Conservation (phyloP, 441 rosid genomes). For the Omphalea diandra region DNA sequence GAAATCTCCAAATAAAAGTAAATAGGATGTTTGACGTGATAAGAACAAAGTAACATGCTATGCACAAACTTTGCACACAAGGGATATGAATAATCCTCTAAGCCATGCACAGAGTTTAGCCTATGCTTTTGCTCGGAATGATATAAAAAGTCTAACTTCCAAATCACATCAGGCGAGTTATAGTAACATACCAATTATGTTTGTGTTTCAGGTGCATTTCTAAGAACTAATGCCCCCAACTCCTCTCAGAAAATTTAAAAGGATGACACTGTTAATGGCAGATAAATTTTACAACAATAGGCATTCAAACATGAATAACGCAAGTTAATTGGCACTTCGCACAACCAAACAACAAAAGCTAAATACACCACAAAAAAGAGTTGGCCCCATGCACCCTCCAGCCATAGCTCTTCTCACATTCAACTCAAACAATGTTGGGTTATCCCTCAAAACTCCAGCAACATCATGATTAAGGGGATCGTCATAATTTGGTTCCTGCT, state of each 20-base stretch:
- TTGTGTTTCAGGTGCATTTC: constrained; percentile 19
- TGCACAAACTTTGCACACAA: not conserved
- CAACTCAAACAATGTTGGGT: constrained; percentile 69
- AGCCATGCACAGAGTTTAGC: constrained; percentile 15
- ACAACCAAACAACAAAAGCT: constrained; percentile 27
- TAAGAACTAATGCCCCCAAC: constrained; percentile 27
- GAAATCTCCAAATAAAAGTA: not conserved
- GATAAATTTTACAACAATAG: constrained; percentile 31
- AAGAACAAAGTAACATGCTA: not conserved
- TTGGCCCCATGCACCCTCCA: constrained; percentile 79
- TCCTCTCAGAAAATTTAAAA: constrained; percentile 27
- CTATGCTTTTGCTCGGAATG: constrained; percentile 10
- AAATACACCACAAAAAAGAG: constrained; percentile 73
- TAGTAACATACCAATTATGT: constrained; percentile 21
- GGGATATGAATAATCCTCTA: not conserved
- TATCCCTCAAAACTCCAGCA: constrained; percentile 80
- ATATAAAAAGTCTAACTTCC: constrained; percentile 17
- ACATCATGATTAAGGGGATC: constrained; percentile 96
- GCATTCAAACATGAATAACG: constrained; percentile 21
- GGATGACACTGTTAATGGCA: constrained; percentile 21
- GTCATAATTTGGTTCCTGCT: constrained; percentile 84
- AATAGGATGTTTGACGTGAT: not conserved
- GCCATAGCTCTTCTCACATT: constrained; percentile 84
- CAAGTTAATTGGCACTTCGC: constrained; percentile 15
- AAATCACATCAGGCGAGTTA: constrained; percentile 26